Percentiles rank a stretch among this genome's conserved stretches.
Evolutionary conservation across 345 rosid species (phyloP).

Genomic region (Noccaea caerulescens): DNA sequence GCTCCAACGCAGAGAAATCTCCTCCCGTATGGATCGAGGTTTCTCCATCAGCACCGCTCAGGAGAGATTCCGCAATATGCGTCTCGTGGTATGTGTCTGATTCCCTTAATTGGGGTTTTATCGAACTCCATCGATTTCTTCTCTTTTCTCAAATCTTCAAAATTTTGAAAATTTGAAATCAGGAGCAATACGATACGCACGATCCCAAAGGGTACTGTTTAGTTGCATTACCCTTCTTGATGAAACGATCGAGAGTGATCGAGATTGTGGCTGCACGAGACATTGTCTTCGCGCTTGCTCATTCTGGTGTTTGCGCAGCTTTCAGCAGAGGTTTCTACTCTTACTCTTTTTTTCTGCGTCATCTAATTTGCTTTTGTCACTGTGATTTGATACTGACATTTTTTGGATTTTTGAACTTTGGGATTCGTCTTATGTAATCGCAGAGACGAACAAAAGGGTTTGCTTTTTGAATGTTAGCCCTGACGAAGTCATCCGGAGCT

Average conservation of each 20-base stretch:
- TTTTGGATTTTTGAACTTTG: conserved; percentile 18
- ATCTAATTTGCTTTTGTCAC: neutral
- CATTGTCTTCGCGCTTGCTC: conserved; percentile 87
- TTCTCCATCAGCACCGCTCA: conserved; percentile 80
- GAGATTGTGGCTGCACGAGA: conserved; percentile 91
- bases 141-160: neutral
- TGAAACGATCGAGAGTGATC: conserved; percentile 77
- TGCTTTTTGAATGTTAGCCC: conserved; percentile 80
- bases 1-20: conserved; percentile 83
- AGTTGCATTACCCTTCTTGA: conserved; percentile 68
- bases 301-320: conserved; percentile 88
- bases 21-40: conserved; percentile 72
- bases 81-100: conserved; percentile 50
- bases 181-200: conserved; percentile 92
- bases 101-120: neutral
- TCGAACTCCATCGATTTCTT: neutral
- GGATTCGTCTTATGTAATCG: conserved; percentile 3
- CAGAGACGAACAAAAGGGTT: conserved; percentile 78
- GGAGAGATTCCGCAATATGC: conserved; percentile 87
- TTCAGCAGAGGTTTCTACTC: conserved; percentile 71
- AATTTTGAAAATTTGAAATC: neutral
- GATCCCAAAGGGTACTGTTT: conserved; percentile 78
- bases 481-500: conserved; percentile 86
- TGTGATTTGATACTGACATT: conserved; percentile 65
- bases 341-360: neutral